Base-by-base conservation (phyloP, 2,329 filamentous ascomycete genomes). In the Cladosporium sp. region DNA sequence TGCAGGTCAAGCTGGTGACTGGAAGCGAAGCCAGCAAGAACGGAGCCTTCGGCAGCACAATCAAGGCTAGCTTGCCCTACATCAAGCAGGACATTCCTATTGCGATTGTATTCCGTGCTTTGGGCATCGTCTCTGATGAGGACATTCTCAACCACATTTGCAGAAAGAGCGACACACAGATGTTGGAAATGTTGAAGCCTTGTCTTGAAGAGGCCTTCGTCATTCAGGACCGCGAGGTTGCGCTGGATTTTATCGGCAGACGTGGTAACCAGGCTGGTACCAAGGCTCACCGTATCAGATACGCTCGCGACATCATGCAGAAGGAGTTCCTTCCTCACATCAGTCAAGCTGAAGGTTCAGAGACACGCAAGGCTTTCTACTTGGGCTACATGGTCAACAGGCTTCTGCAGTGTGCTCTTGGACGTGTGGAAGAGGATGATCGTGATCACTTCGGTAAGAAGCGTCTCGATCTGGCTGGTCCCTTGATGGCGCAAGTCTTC, bases 401-500 rank as follows among this genome's bases (percentile, higher is more conserved):
- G 72, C 83, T 99, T 67, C 82, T 97, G 22, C 93, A 97, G 74
- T 96, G 92, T 72, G 90, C 92, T 57, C 83, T 99, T 50, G 95
- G 94, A 54, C 88, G 94, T 62, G 88, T 92, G 63, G 94, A 97
- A 72, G 91, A 92, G 25, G 94, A 99, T 70, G 94, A 99, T 71
- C 90, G 94, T 79, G 94, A 99, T 80, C 95, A 99, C 74, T 97
- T 99, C 70, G 94, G 94, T 69, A 97, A 97, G 83, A 99, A 99
- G 83, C 89, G 94, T 65, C 82, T 99, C 59, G 94, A 99, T 79
- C 83, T 99, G 68, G 93, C 94, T 59, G 94, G 94, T 64, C 93
- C 94, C 34, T 81, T 99, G 59, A 85, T 99, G 66, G 93, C 93
- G n/a, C 96, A 95, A 72, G 83, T 99, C 42, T 99, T 99, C 84